Evolutionary conservation across 106 monocot species (phyloP).

Genomic region (Platanthera guangdongensis): DNA sequence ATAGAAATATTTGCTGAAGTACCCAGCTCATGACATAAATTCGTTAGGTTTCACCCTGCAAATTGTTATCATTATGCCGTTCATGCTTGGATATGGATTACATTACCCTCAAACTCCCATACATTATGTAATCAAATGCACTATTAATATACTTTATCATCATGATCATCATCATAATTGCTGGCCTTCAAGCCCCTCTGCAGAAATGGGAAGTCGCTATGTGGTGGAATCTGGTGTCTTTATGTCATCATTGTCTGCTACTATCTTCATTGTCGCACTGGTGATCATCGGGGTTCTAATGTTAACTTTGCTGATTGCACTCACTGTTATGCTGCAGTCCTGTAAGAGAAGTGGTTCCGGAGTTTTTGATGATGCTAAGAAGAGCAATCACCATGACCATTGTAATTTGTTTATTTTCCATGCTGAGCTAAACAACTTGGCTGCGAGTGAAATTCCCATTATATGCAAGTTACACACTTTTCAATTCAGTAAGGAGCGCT

Average conservation of each 20-base stretch:
- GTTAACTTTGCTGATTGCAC: slow-evolving; percentile 24
- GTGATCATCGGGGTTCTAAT: slow-evolving; percentile 23
- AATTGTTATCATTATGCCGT: background rate
- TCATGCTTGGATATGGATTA: too few species aligned
- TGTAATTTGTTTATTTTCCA: slow-evolving; percentile 27
- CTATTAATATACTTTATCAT: background rate
- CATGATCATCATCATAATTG: background rate
- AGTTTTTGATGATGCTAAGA: slow-evolving; percentile 12
- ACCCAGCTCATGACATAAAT: background rate
- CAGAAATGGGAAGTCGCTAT: slow-evolving; percentile 33
- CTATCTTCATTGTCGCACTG: slow-evolving; percentile 29
- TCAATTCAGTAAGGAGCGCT: slow-evolving; percentile 1
- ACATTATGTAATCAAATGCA: background rate
- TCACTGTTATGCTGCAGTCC: slow-evolving; percentile 34
- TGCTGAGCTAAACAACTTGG: slow-evolving; percentile 29
- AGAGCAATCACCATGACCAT: slow-evolving; percentile 15
- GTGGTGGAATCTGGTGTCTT: slow-evolving; percentile 34
- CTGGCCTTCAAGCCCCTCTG: background rate
- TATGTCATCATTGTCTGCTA: slow-evolving; percentile 40
- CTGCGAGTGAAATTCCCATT: slow-evolving; percentile 18
- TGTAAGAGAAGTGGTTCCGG: slow-evolving; percentile 25
- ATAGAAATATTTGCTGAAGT: background rate
- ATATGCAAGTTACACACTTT: slow-evolving; percentile 12
- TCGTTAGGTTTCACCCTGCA: background rate
- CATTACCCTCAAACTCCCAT: background rate